phyloP scores from a whole-genome alignment of 768 basidiomycete species.

The Termitomyces bulborhizus region DNA sequence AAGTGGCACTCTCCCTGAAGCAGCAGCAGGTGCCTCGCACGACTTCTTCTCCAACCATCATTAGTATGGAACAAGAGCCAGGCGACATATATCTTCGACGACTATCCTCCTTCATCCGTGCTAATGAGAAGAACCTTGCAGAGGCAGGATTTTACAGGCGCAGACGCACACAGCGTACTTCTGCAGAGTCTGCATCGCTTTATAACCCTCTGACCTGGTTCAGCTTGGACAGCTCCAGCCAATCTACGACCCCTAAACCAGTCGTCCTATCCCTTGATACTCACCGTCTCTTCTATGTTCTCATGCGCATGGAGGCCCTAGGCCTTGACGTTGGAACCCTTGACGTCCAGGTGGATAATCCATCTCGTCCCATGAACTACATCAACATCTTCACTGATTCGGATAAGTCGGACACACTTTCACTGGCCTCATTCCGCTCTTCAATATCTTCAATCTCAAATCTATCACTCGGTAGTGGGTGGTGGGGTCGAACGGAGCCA shows the following conservation, averaged over 20 bases:
- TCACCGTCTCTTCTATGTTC: conserved; percentile 82
- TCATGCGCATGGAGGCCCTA: conserved; percentile 80
- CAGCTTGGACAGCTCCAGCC: conserved; percentile 24
- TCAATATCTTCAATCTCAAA: conserved; percentile 72
- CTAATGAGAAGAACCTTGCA: conserved; percentile 69
- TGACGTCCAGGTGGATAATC: conserved; percentile 68
- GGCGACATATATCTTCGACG: conserved; percentile 76
- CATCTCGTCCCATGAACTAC: conserved; percentile 74
- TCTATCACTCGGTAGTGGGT: conserved; percentile 65
- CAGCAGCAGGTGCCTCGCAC: conserved; percentile 10
- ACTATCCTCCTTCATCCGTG: conserved; percentile 64
- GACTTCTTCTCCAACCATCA: conserved; percentile 8
- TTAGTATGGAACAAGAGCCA: conserved; percentile 38
- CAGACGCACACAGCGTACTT: conserved; percentile 32
- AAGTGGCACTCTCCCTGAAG: neutral
- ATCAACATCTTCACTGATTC: conserved; percentile 46
- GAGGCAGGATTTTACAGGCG: conserved; percentile 50
- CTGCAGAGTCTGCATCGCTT: conserved; percentile 28
- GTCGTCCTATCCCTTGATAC: conserved; percentile 65
- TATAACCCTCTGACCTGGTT: conserved; percentile 67
- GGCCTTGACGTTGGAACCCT: conserved; percentile 74
- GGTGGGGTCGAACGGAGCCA: conserved; percentile 63
- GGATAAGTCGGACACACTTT: conserved; percentile 71
- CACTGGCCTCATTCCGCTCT: conserved; percentile 69
- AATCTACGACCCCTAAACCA: conserved; percentile 41